These are phyloP conservation scores for Flaveria floridana DNA, from an alignment of 140 eudicot genomes.

Conservation along the genomic window DNA sequence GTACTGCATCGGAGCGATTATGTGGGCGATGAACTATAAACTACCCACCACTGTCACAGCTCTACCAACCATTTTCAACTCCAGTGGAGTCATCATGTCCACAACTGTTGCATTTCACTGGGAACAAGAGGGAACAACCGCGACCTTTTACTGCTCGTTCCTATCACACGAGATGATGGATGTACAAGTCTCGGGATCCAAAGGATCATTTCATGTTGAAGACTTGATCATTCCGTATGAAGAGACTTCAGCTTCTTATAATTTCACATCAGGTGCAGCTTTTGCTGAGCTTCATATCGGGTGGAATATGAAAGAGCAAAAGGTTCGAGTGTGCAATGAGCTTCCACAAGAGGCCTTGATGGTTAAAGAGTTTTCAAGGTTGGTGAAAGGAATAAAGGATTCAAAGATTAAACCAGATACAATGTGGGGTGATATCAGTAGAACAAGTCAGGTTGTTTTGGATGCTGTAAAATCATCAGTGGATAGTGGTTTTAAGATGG, in stretches of 20 bases:
- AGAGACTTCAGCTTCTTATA: conserved; percentile 58
- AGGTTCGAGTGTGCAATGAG: conserved; percentile 40
- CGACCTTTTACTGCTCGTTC: conserved; percentile 75
- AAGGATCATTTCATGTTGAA: conserved; percentile 61
- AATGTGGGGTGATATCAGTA: conserved; percentile 61
- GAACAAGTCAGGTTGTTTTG: conserved; percentile 60
- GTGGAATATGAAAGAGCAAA: conserved; percentile 57
- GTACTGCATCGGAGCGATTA: conserved; percentile 84
- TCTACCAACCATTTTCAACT: conserved; percentile 47
- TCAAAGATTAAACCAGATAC: conserved; percentile 35
- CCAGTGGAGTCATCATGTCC: conserved; percentile 63
- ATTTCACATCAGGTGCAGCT: conserved; percentile 48
- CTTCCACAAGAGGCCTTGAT: conserved; percentile 81
- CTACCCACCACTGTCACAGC: conserved; percentile 70
- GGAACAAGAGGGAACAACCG: conserved; percentile 57
- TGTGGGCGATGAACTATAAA: conserved; percentile 71
- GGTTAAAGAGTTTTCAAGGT: conserved; percentile 61
- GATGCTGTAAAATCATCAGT: conserved; percentile 69
- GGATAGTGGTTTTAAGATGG: conserved; percentile 50
- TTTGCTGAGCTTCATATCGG: conserved; percentile 62
- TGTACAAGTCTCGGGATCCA: conserved; percentile 52
- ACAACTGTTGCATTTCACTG: conserved; percentile 61
- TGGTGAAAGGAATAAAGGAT: conserved; percentile 51
- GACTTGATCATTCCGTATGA: conserved; percentile 70
- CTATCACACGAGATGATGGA: conserved; percentile 68